Percentiles rank a stretch among this genome's conserved stretches.
These are phyloP conservation scores for Byssoonygena ceratinophila DNA, from an alignment of 2,329 filamentous ascomycete species.

Conservation along the genomic window DNA sequence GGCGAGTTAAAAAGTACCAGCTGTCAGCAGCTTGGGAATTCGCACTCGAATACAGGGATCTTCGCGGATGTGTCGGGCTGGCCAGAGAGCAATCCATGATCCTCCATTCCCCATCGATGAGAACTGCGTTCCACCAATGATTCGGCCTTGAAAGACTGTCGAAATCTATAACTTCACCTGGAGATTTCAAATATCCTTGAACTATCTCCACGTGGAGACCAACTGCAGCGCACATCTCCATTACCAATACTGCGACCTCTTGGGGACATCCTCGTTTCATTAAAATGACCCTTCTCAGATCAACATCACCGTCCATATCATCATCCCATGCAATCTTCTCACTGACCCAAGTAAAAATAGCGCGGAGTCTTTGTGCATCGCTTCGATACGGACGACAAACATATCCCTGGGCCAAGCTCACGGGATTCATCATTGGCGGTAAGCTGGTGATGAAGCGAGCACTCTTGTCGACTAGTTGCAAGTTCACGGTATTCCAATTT, in stretches of 20 bases:
- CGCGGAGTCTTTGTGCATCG: conserved; percentile 81
- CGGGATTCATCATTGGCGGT: conserved; percentile 69
- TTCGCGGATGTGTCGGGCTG: conserved; percentile 76
- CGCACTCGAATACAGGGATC: conserved; percentile 64
- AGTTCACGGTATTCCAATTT: conserved; percentile 68
- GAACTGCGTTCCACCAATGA: conserved; percentile 94
- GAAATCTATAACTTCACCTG: conserved; percentile 71
- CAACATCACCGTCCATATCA: conserved; percentile 63
- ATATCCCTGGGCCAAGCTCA: conserved; percentile 76
- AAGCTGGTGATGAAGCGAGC: conserved; percentile 78
- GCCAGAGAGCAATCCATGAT: conserved; percentile 91
- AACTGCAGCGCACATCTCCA: conserved; percentile 87
- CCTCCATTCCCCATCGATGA: conserved; percentile 91
- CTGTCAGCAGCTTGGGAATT: conserved; percentile 61
- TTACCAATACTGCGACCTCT: conserved; percentile 77
- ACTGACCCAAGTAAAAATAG: conserved; percentile 96
- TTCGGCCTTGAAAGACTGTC: conserved; percentile 78
- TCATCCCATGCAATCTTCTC: conserved; percentile 95
- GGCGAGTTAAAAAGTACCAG: conserved; percentile 90
- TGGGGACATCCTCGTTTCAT: conserved; percentile 73
- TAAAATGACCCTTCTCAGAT: conserved; percentile 74
- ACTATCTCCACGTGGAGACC: conserved; percentile 81
- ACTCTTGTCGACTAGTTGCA: conserved; percentile 88
- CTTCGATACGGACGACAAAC: conserved; percentile 89
- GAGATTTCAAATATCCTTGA: conserved; percentile 78